Percentiles rank a stretch among this genome's conserved stretches.
These are phyloP conservation scores for Collybiopsis confluens DNA, from an alignment of 768 basidiomycete species.

Conservation along the genomic window DNA sequence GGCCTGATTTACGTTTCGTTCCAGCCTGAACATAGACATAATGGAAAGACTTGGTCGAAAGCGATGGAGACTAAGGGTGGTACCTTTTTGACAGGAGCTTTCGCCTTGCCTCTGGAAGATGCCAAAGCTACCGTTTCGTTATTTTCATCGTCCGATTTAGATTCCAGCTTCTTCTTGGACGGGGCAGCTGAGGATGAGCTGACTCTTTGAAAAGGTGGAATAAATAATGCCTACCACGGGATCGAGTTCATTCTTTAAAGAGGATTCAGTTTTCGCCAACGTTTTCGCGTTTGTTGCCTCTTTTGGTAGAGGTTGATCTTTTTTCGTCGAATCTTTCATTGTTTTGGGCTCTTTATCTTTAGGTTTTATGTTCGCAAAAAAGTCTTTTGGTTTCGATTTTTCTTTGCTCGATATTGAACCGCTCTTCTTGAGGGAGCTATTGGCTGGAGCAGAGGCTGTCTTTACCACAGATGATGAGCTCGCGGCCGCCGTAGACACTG, in stretches of 20 bases:
- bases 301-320: not conserved
- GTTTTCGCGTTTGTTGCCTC: not conserved
- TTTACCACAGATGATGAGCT: not conserved
- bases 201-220: too few relatives aligned
- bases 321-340: conserved; percentile 13
- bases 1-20: conserved; percentile 40
- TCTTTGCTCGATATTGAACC: conserved; percentile 20
- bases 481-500: conserved; percentile 29
- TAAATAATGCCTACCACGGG: too few relatives aligned
- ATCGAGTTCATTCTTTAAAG: not conserved
- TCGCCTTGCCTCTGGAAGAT: not conserved
- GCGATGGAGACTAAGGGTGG: not conserved
- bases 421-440: conserved; percentile 15
- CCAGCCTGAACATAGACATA: conserved; percentile 20
- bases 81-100: not conserved
- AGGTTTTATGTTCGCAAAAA: conserved; percentile 23
- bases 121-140: not conserved
- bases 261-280: not conserved
- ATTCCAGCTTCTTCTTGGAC: conserved; percentile 2
- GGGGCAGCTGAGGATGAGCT: too few relatives aligned
- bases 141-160: not conserved
- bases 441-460: not conserved
- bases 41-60: conserved; percentile 1
- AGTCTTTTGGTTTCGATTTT: conserved; percentile 10
- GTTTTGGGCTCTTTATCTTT: conserved; percentile 32